A percentile compares a stretch with the other conserved stretches of the same genome.
phyloP scores from a whole-genome alignment of 2,329 filamentous ascomycete species.

The Huntiella bhutanensis region DNA sequence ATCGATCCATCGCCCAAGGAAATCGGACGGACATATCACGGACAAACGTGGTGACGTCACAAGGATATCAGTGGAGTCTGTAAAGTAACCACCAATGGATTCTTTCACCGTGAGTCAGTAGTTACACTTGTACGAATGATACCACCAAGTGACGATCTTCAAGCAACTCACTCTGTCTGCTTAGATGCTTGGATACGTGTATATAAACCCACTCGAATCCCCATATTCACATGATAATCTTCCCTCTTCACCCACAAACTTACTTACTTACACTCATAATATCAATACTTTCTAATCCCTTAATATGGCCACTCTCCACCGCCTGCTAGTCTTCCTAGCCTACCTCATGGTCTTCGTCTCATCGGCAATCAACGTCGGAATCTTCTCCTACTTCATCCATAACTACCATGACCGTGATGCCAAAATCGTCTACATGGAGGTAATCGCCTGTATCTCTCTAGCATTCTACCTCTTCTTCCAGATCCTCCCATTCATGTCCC shows the following conservation, averaged over 20 bases:
- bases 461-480: constrained; percentile 13
- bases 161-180: too few relatives aligned
- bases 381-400: constrained; percentile 14
- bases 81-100: too few relatives aligned
- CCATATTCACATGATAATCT: background rate
- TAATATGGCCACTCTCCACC: background rate
- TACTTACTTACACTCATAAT: background rate
- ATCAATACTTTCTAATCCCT: background rate
- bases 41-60: too few relatives aligned
- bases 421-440: constrained; percentile 14
- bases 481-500: constrained; percentile 12
- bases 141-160: too few relatives aligned
- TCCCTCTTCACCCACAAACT: background rate
- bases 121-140: too few relatives aligned
- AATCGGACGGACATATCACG: too few relatives aligned
- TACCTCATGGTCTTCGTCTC: constrained; percentile 15
- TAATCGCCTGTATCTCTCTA: constrained; percentile 14
- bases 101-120: too few relatives aligned
- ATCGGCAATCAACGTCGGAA: constrained; percentile 14
- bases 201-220: background rate
- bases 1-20: too few relatives aligned
- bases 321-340: constrained; percentile 10
- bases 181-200: too few relatives aligned
- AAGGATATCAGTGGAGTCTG: too few relatives aligned
- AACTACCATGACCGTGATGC: constrained; percentile 10